A percentile compares a stretch with the other conserved stretches of the same genome.
phyloP scores from a whole-genome alignment of 2,329 filamentous ascomycete genomes.

The Harringtonia aguacate region DNA sequence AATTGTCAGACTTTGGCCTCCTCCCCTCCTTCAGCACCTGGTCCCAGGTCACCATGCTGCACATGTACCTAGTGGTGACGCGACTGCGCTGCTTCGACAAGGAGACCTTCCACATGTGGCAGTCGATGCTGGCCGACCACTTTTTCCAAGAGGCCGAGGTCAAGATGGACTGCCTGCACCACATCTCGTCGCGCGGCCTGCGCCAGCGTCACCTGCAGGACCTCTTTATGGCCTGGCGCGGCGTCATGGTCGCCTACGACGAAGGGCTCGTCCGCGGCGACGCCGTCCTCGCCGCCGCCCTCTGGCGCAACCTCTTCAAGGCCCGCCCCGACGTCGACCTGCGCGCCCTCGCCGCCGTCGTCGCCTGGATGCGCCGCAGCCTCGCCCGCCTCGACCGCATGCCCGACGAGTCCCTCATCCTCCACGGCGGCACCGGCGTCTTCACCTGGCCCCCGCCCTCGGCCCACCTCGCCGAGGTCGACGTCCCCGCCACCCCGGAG shows the following conservation, averaged over 20 bases:
- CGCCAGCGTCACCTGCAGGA: slow-evolving; percentile 69
- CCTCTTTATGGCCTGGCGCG: slow-evolving; percentile 87
- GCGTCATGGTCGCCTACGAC: slow-evolving; percentile 73
- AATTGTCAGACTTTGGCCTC: slow-evolving; percentile 56
- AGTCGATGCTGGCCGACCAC: slow-evolving; percentile 86
- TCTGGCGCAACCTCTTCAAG: slow-evolving; percentile 93
- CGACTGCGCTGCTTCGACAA: slow-evolving; percentile 70
- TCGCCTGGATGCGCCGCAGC: slow-evolving; percentile 43
- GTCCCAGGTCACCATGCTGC: slow-evolving; percentile 92
- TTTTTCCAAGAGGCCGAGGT: slow-evolving; percentile 88
- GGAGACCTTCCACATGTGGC: slow-evolving; percentile 62
- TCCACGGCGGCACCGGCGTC: slow-evolving; percentile 18
- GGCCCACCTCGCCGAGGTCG: slow-evolving; percentile 26
- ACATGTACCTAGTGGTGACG: slow-evolving; percentile 85
- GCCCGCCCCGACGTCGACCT: slow-evolving; percentile 43
- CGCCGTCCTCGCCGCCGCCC: slow-evolving; percentile 64
- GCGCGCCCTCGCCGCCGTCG: slow-evolving; percentile 39
- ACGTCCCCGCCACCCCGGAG: slow-evolving; percentile 26
- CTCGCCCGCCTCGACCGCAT: slow-evolving; percentile 38
- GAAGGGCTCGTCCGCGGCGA: slow-evolving; percentile 71
- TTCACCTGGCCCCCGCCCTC: slow-evolving; percentile 31
- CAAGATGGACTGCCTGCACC: slow-evolving; percentile 72
- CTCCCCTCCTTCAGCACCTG: slow-evolving; percentile 86
- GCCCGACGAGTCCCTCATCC: slow-evolving; percentile 30
- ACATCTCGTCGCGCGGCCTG: slow-evolving; percentile 46